Evolutionary conservation across 169 alveolate species (phyloP), one percentile per base, ranked within the genome.

Genomic region (Eimeria maxima): DNA sequence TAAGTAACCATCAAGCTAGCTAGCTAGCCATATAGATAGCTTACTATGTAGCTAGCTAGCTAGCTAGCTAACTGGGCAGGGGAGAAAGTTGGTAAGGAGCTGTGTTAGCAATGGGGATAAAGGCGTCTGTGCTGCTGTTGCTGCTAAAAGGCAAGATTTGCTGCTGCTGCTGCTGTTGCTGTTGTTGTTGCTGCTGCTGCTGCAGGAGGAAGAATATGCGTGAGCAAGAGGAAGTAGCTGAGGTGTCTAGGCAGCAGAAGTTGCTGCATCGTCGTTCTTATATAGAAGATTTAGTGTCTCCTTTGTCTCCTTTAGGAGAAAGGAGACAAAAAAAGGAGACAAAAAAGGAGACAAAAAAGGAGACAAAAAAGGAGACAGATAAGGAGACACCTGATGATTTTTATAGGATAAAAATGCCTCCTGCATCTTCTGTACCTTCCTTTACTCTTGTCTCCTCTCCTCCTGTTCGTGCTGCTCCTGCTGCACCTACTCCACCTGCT

Each of bases 181-280:
- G 78, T 45, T 69, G 78, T 45, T 69, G 78, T 45, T 80, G 90
- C 69, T 80, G 90, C 65, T 50, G 53, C 69, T 80, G 90, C 71
- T 80, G 90, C 90, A 80, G 90, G 44, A 45, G 38, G 4, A 57
- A 24, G 4, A 57, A 24, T 24, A 13, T 24, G 7, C n/a, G 4
- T 74, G 55, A 4, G 2, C 57, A 55, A 33, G 20, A 13, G 27
- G n/a, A n/a, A n/a, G 65, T 18, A 18, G 16, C 90, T 16, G 90
- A 22, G 44, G 90, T 33, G 42, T 42, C 71, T 24, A 71, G 7
- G 16, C 90, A 44, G 90, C 90, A n/a, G n/a, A n/a, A n/a, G n/a
- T n/a, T 80, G 42, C 71, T 16, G 90, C 65, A 71, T 3, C 71
- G 90, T 11, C 55, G 24, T 60, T 80, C 90, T 7, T 80, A 80